Percentiles rank a stretch among this genome's conserved stretches.
Conservation (phyloP, 306 rosid species). For the Glycine latifolia region DNA sequence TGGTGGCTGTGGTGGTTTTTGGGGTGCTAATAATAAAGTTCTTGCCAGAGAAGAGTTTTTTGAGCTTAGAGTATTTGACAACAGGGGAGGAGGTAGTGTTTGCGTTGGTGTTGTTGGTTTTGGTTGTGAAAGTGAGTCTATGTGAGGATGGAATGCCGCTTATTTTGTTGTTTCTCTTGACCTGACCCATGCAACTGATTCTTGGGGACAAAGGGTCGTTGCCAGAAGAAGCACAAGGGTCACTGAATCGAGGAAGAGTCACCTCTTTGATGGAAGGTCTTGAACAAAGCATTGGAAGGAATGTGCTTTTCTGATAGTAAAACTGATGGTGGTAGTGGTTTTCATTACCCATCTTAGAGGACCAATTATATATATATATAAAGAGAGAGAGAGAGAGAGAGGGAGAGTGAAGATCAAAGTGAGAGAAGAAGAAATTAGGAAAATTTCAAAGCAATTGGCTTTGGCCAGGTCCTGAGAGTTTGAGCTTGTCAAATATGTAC, state of each 20-base stretch:
- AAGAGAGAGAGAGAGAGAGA: neutral
- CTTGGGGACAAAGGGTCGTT: constrained; percentile 79
- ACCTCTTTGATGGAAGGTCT: constrained; percentile 70
- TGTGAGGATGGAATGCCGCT: constrained; percentile 62
- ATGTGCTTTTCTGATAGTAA: constrained; percentile 57
- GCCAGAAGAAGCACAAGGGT: constrained; percentile 38
- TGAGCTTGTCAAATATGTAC: constrained; percentile 63
- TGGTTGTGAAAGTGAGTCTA: constrained; percentile 44
- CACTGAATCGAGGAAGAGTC: constrained; percentile 50
- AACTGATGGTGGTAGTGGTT: constrained; percentile 48
- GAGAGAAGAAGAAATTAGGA: neutral
- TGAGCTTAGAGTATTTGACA: constrained; percentile 73
- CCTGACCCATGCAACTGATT: constrained; percentile 97
- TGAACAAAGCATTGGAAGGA: constrained; percentile 91
- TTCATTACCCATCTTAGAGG: constrained; percentile 54
- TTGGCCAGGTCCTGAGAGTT: constrained; percentile 41
- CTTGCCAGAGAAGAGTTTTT: constrained; percentile 73
- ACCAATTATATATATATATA: neutral
- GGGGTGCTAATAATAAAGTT: constrained; percentile 48
- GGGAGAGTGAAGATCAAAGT: neutral
- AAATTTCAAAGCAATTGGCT: constrained; percentile 23
- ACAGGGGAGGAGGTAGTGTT: constrained; percentile 31
- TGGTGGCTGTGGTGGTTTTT: constrained; percentile 39
- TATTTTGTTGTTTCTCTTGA: constrained; percentile 80
- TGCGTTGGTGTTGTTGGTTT: constrained; percentile 29